Evolutionary conservation across 345 rosid genomes (phyloP).

Genomic region (Laguncularia racemosa): DNA sequence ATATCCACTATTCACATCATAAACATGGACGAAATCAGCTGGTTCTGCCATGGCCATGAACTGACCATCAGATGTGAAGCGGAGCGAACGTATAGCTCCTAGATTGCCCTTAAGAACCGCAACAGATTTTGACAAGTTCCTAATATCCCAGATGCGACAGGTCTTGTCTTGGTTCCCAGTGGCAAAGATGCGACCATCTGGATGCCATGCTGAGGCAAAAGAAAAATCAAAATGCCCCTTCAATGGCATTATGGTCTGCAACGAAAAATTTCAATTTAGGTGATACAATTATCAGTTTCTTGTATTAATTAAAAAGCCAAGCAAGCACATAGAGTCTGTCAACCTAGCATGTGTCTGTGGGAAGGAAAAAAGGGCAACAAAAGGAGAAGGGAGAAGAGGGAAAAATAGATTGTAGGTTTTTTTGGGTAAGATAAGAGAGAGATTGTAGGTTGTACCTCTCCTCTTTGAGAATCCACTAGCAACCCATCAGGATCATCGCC

Average conservation of each 20-base stretch:
- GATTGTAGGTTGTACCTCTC: slow-evolving; percentile 25
- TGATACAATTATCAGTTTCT: neutral
- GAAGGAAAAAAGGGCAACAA: too few relatives aligned
- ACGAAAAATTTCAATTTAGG: slow-evolving; percentile 11
- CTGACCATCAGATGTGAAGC: slow-evolving; percentile 47
- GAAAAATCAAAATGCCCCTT: slow-evolving; percentile 52
- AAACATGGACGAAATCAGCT: slow-evolving; percentile 57
- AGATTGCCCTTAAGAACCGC: slow-evolving; percentile 54
- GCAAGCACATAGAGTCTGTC: too few relatives aligned
- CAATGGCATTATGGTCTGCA: slow-evolving; percentile 34
- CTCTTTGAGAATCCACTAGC: slow-evolving; percentile 42
- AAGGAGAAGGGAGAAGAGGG: neutral
- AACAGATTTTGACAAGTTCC: slow-evolving; percentile 43
- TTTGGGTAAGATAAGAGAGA: too few relatives aligned
- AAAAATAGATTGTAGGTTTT: neutral
- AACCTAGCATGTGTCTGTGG: too few relatives aligned
- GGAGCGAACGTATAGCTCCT: slow-evolving; percentile 54
- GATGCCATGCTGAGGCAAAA: slow-evolving; percentile 66
- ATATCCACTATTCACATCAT: slow-evolving; percentile 40
- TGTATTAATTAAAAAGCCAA: neutral
- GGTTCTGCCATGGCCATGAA: slow-evolving; percentile 60
- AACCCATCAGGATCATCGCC: slow-evolving; percentile 42
- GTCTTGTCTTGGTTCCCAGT: slow-evolving; percentile 67
- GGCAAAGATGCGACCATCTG: slow-evolving; percentile 45
- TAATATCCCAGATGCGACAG: slow-evolving; percentile 49